Conservation (phyloP, 148 eudicot genomes). For the Rhododendron vialii region DNA sequence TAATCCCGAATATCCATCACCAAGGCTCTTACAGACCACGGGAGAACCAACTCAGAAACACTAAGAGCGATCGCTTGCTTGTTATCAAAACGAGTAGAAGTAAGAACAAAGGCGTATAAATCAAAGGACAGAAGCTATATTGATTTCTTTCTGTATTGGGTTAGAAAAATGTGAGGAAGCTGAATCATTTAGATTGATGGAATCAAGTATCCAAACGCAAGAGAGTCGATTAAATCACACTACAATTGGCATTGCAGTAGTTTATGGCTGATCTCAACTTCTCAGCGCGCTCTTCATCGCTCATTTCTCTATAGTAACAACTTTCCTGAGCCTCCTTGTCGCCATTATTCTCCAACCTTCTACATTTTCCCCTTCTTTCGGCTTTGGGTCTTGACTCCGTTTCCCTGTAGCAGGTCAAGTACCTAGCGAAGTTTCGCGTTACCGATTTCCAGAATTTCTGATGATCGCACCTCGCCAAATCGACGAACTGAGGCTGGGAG, state of each 20-base stretch:
- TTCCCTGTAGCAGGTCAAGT: slow-evolving; percentile 15
- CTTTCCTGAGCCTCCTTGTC: neutral
- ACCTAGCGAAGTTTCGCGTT: neutral
- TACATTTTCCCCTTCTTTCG: neutral
- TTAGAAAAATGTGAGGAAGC: neutral
- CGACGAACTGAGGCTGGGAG: neutral
- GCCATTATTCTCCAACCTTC: neutral
- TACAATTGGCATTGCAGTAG: slow-evolving; percentile 17
- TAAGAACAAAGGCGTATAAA: neutral
- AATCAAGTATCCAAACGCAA: neutral
- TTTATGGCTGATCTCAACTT: slow-evolving; percentile 19
- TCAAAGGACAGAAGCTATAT: neutral
- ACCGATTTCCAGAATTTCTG: slow-evolving; percentile 13
- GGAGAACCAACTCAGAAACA: no score
- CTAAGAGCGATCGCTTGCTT: no score
- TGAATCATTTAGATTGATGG: neutral
- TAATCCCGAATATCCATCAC: no score
- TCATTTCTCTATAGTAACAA: slow-evolving; percentile 18
- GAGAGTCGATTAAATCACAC: neutral
- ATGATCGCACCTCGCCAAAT: slow-evolving; percentile 17
- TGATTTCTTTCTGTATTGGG: neutral
- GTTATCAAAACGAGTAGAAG: no score
- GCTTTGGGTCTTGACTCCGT: neutral
- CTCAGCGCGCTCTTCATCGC: slow-evolving; percentile 21
- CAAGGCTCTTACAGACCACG: no score